Percentiles rank a stretch among this genome's conserved stretches.
These are phyloP conservation scores for Vitis hybrid DNA, from an alignment of 177 flowering plant genomes.

Conservation along the genomic window DNA sequence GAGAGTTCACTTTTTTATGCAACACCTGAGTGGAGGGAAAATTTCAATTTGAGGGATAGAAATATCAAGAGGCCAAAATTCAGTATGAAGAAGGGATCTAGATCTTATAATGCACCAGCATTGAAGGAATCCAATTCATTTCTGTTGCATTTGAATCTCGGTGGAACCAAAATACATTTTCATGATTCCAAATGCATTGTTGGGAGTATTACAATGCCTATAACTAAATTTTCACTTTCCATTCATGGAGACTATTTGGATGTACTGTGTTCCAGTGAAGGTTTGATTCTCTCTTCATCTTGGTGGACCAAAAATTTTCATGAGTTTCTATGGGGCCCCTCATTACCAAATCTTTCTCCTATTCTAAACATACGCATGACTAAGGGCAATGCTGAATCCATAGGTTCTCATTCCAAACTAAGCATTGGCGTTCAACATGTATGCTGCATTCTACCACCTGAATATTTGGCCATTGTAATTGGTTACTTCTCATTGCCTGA, in stretches of 20 bases:
- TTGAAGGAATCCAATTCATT: slow-evolving; percentile 9
- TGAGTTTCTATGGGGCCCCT: slow-evolving; percentile 70
- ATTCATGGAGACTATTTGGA: slow-evolving; percentile 49
- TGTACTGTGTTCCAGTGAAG: slow-evolving; percentile 57
- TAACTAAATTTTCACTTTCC: slow-evolving; percentile 34
- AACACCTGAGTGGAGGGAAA: slow-evolving; percentile 52
- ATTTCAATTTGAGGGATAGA: slow-evolving; percentile 30
- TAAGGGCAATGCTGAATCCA: slow-evolving; percentile 25
- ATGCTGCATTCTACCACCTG: slow-evolving; percentile 68
- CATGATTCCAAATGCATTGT: slow-evolving; percentile 79
- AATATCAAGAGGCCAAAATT: slow-evolving; percentile 25
- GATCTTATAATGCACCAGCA: slow-evolving; percentile 11
- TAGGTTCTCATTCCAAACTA: slow-evolving; percentile 39
- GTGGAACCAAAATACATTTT: slow-evolving; percentile 58
- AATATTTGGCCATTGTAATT: slow-evolving; percentile 69
- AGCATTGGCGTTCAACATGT: slow-evolving; percentile 73
- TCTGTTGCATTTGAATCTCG: slow-evolving; percentile 39
- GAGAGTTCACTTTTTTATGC: slow-evolving; percentile 44
- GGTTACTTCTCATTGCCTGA: slow-evolving; percentile 87
- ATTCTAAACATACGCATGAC: slow-evolving; percentile 61
- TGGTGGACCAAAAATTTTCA: slow-evolving; percentile 46
- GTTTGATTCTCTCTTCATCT: slow-evolving; percentile 57
- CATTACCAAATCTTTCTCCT: slow-evolving; percentile 44
- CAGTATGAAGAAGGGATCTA: slow-evolving; percentile 22
- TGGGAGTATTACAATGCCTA: slow-evolving; percentile 52